Evolutionary conservation across 1,284 basidiomycete genomes (phyloP), one percentile per base, ranked within the genome.

Genomic region (Papiliotrema nemorosa): DNA sequence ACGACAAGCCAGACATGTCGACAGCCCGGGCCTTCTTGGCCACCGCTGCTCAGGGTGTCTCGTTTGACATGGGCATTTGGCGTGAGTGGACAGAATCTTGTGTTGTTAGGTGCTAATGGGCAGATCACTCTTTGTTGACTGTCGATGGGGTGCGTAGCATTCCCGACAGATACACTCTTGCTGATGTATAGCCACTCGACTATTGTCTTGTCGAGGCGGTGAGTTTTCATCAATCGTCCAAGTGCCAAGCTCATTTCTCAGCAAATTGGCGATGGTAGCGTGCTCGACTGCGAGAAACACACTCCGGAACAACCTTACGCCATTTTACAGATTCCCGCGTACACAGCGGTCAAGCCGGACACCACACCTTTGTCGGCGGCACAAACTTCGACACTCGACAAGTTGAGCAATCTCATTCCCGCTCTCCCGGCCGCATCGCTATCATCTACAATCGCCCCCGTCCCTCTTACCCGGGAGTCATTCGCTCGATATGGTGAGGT

Each of bases 41-140:
- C 0, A 84, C 78, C 37, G 78, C 82, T 4, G 80, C 82, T 1
- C 92, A 97, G 69, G 90, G 90, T 0, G 82, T 97, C 41, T 81
- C 86, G 21, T 96, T 93, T 69, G 78, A 84, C 55, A 81, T 79
- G 3, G 88, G 83, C 10, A 78, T 90, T 44, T 97, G 92, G 92
- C 91, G 90, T 89, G 62, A 80, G 87, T 83, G 16, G 21, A 31
- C 24, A 29, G 16, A 10, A 14, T 9, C 16, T 13, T 33, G 26
- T 3, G 14, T 18, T 27, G 26, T 27, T n/a, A 12, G 22, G 14
- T 31, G 18, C 25, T 38, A 49, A 33, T 50, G 18, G 9, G 20
- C 52, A 90, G 88, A 91, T 74, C 86, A 90, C 77, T 87, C 88
- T 2, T 85, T 90, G 83, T 83, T 87, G 35, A 85, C 86, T 7